These are phyloP conservation scores for Hyphodiscus sp. DNA, from an alignment of 2,329 filamentous ascomycete genomes.

Conservation along the genomic window DNA sequence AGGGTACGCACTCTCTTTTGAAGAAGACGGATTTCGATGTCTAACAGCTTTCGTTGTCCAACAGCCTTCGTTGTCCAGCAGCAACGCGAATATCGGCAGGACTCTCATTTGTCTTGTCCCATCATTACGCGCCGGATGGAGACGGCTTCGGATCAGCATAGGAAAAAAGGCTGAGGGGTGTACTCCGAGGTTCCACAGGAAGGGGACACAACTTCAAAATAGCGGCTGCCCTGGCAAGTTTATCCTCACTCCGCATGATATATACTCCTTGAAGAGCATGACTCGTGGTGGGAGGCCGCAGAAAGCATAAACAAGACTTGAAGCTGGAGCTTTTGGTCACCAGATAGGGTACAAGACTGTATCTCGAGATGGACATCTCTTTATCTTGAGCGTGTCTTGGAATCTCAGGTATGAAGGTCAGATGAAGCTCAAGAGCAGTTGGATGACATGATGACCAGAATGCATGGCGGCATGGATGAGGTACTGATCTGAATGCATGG, in stretches of 20 bases:
- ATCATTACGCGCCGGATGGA: background rate
- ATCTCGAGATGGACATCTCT: background rate
- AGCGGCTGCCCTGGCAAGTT: background rate
- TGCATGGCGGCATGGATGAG: background rate
- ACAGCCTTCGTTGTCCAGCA: background rate
- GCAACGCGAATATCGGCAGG: background rate
- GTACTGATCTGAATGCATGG: conserved; percentile 4
- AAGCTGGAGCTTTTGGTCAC: background rate
- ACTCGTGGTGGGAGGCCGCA: background rate
- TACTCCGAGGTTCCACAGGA: background rate
- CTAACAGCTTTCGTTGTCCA: no score
- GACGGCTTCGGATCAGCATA: background rate
- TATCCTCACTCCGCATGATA: background rate
- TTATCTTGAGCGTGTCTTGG: background rate
- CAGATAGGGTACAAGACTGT: background rate
- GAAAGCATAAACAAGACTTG: background rate
- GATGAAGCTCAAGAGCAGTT: background rate
- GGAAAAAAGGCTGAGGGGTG: background rate
- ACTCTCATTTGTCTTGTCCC: background rate
- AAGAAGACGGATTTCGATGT: no score
- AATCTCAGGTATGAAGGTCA: background rate
- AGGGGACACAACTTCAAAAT: background rate
- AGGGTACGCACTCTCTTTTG: no score
- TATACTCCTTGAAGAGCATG: background rate
- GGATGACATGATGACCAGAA: conserved; percentile 2